These are phyloP conservation scores for Daldinia caldariorum DNA, from an alignment of 495 filamentous ascomycete species.

Conservation along the genomic window DNA sequence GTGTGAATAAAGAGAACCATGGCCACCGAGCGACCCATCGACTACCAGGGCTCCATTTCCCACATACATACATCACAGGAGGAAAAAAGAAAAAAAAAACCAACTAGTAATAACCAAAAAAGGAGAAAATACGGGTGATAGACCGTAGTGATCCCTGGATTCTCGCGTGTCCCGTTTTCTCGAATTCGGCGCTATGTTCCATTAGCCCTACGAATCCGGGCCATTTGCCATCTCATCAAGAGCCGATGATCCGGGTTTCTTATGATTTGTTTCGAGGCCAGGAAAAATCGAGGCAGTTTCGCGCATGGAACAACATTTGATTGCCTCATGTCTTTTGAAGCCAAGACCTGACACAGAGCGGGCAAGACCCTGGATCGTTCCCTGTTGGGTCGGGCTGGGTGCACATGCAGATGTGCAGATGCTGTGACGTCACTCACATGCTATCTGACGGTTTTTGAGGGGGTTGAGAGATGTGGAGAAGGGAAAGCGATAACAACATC, in stretches of 20 bases:
- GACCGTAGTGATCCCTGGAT: constrained; percentile 14
- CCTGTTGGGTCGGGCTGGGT: constrained; percentile 38
- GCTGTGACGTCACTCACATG: constrained; percentile 42
- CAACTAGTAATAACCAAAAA: not conserved
- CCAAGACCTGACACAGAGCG: constrained; percentile 27
- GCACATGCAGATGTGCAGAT: constrained; percentile 45
- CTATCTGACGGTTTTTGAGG: not conserved
- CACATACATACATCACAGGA: constrained; percentile 5
- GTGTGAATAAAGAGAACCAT: constrained; percentile 9
- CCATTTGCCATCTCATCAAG: constrained; percentile 28
- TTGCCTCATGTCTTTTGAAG: constrained; percentile 22
- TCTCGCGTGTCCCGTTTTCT: constrained; percentile 35
- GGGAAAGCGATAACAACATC: constrained; percentile 18
- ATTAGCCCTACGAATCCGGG: constrained; percentile 38
- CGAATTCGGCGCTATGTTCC: constrained; percentile 28
- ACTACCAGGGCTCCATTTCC: constrained; percentile 6
- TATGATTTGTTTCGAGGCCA: not conserved
- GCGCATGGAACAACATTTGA: constrained; percentile 17
- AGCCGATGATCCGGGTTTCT: constrained; percentile 36
- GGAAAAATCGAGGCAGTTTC: constrained; percentile 10
- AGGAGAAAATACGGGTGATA: constrained; percentile 8
- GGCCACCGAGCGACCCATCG: constrained; percentile 18
- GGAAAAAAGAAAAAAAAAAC: not conserved
- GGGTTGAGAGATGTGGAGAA: not conserved
- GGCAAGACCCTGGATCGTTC: constrained; percentile 27